These are phyloP conservation scores for Kwoniella newhampshirensis DNA, from an alignment of 768 basidiomycete species.

Conservation along the genomic window DNA sequence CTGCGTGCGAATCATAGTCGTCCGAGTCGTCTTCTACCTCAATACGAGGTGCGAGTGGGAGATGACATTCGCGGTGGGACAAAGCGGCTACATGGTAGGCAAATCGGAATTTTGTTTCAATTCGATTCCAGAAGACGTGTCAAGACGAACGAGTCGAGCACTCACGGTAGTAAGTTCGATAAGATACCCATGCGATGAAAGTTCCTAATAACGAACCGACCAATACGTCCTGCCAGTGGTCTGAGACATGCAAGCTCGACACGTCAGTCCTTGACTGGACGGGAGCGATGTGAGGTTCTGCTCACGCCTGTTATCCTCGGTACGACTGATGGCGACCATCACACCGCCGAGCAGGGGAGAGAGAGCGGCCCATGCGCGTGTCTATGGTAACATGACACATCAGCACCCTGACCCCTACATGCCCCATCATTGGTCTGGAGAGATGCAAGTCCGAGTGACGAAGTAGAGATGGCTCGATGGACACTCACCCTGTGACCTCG, in stretches of 20 bases:
- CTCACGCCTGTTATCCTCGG: conserved; percentile 87
- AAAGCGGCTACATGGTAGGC: conserved; percentile 35
- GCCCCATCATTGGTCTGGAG: too few relatives aligned
- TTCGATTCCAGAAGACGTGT: too few relatives aligned
- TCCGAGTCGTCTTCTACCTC: conserved; percentile 17
- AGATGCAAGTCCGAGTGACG: neutral
- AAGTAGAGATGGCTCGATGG: conserved; percentile 48
- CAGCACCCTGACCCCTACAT: too few relatives aligned
- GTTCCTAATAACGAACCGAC: conserved; percentile 76
- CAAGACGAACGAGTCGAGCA: conserved; percentile 1
- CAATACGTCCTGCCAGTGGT: conserved; percentile 90
- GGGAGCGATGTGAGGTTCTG: conserved; percentile 24
- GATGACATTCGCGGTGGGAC: conserved; percentile 43
- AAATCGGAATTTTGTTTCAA: neutral
- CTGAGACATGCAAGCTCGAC: conserved; percentile 53
- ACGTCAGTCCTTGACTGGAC: neutral
- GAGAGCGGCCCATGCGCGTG: conserved; percentile 71
- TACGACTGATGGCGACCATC: conserved; percentile 63
- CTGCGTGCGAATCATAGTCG: conserved; percentile 10
- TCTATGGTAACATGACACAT: conserved; percentile 21
- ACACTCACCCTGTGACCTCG: conserved; percentile 62
- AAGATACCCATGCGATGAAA: conserved; percentile 55
- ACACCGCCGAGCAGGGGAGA: conserved; percentile 72
- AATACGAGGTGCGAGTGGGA: conserved; percentile 45
- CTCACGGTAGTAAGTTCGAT: conserved; percentile 51